phyloP scores from a whole-genome alignment of 2,329 filamentous ascomycete species.

The Hypomyces perniciosus region DNA sequence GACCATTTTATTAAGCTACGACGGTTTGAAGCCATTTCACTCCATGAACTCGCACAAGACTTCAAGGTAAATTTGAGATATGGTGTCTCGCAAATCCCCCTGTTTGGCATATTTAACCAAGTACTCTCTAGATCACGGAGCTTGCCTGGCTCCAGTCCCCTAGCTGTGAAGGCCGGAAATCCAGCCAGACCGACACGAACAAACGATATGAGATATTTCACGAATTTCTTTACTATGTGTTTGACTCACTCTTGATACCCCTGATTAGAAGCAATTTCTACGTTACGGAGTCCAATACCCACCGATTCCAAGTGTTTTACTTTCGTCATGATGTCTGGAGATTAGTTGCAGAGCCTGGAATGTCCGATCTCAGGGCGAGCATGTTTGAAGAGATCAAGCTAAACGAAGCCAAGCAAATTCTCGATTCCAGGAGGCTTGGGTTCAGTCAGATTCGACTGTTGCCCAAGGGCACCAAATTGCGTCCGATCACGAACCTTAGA shows the following conservation, averaged over 20 bases:
- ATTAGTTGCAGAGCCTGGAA: slow-evolving; percentile 64
- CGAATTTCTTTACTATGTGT: slow-evolving; percentile 86
- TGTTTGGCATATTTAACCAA: not conserved
- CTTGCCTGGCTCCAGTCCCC: slow-evolving; percentile 68
- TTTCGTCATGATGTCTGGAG: slow-evolving; percentile 94
- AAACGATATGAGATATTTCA: slow-evolving; percentile 75
- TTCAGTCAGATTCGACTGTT: slow-evolving; percentile 75
- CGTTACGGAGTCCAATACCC: slow-evolving; percentile 79
- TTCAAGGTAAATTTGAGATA: slow-evolving; percentile 55
- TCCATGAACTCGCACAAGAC: slow-evolving; percentile 72
- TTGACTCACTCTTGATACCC: slow-evolving; percentile 87
- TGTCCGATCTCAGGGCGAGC: slow-evolving; percentile 57
- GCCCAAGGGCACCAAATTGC: slow-evolving; percentile 69
- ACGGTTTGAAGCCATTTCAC: slow-evolving; percentile 71
- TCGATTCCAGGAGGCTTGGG: slow-evolving; percentile 61
- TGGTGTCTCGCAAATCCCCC: too few species aligned
- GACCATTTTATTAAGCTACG: slow-evolving; percentile 71
- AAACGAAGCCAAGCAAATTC: slow-evolving; percentile 47
- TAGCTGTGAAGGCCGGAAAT: slow-evolving; percentile 42
- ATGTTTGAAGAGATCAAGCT: slow-evolving; percentile 75
- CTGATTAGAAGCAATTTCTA: slow-evolving; percentile 85
- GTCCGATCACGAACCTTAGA: slow-evolving; percentile 83
- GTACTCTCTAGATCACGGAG: slow-evolving; percentile 49
- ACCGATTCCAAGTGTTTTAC: slow-evolving; percentile 81
- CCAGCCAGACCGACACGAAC: slow-evolving; percentile 62